Base-by-base conservation (phyloP, 441 rosid genomes). In the Macaranga tanarius region DNA sequence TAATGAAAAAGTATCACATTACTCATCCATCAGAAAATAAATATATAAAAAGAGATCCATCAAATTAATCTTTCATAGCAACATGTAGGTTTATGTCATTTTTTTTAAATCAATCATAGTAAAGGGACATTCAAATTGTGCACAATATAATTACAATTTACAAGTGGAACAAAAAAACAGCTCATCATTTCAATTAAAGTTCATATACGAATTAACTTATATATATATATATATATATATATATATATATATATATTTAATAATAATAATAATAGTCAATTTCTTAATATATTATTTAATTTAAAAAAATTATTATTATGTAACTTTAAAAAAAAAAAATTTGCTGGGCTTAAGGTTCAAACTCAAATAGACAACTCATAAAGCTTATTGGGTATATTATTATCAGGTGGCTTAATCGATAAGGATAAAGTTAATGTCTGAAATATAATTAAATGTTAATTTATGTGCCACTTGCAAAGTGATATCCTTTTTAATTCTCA, bases 381-480 rank as follows among this genome's bases (percentile, higher is more conserved):
- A 31, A 31, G 38, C 5, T 31, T 31, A 31, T 31, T 31, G 38
- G 38, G 38, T 31, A 31, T 31, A 31, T 42, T 42, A 5, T 10
- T 44, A 62, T 62, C 17, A 16, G 50, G n/a, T 26, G 25, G 17
- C 44, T 28, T 22, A 31, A 31, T 31, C 38, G 38, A 31, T 31
- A 31, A 31, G 3, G 38, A 31, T 31, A 31, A 31, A 31, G 2
- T 31, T 3, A 31, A 31, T 31, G 38, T 31, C 38, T 31, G 17
- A 67, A 66, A 66, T 25, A 51, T 50, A n/a, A 26, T 28, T 48
- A 51, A 26, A 19, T 67, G 15, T 19, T 9, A 31, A 52, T 52
- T 28, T 17, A 26, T 52, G 57, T 58, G 57, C 67, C 28, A 61
- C 47, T 71, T 71, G 67, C 23, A 58, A 38, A 56, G 22, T 45